Conservation (phyloP, 2,329 filamentous ascomycete genomes). For the Apiospora hydei region DNA sequence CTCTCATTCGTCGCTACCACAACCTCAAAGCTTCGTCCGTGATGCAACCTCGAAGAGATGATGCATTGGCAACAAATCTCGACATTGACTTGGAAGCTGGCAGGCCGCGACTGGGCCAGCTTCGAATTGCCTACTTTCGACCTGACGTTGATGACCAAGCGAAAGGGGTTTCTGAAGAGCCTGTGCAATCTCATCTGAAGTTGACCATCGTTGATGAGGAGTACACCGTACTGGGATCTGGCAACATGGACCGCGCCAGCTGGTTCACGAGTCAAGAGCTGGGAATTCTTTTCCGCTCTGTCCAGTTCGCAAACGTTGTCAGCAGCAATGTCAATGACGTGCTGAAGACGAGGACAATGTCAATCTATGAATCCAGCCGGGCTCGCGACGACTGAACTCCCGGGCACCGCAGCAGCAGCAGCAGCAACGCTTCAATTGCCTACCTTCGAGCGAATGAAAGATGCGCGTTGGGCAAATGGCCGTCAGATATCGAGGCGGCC, state of each 20-base stretch:
- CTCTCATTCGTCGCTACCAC: conserved; percentile 64
- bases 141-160: conserved; percentile 34
- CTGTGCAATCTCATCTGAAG: conserved; percentile 80
- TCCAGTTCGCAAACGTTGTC: conserved; percentile 42
- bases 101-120: conserved; percentile 50
- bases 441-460: background rate
- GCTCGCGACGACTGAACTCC: conserved; percentile 2
- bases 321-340: conserved; percentile 41
- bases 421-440: no score
- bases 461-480: background rate
- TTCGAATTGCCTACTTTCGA: conserved; percentile 67
- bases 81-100: conserved; percentile 53
- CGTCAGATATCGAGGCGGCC: background rate
- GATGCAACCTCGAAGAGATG: conserved; percentile 32
- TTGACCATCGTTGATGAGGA: conserved; percentile 75
- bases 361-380: conserved; percentile 36
- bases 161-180: conserved; percentile 54
- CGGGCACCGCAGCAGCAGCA: background rate
- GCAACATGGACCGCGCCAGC: conserved; percentile 84
- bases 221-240: conserved; percentile 75
- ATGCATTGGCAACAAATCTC: conserved; percentile 30
- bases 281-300: conserved; percentile 65
- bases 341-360: conserved; percentile 43
- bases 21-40: conserved; percentile 29
- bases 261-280: conserved; percentile 90